Conservation (phyloP, 139 green algal species). For the Chlamydomonas schloesseri region DNA sequence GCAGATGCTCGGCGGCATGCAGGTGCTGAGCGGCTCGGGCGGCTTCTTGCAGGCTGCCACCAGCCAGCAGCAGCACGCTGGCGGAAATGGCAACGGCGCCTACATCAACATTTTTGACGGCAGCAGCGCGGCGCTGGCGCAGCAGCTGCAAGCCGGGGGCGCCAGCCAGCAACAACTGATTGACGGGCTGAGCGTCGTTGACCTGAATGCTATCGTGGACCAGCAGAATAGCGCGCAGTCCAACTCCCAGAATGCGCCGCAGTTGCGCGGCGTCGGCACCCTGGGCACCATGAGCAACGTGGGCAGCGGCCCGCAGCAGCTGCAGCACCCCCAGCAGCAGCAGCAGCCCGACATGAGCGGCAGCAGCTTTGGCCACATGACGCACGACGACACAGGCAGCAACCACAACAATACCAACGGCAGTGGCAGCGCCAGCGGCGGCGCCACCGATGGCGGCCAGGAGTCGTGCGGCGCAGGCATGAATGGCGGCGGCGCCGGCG, state of each 20-base stretch:
- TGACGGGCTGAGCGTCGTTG: constrained; percentile 21
- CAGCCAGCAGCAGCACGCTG: background rate
- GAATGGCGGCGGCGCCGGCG: background rate
- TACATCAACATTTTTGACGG: background rate
- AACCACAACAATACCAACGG: too few relatives aligned
- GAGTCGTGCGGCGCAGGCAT: too few relatives aligned
- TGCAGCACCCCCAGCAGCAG: background rate
- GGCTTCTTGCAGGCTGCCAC: background rate
- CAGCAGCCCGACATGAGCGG: background rate
- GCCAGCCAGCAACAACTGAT: background rate
- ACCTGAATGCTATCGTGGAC: background rate
- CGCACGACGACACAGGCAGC: background rate
- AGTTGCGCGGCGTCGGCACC: background rate
- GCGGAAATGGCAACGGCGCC: too few relatives aligned
- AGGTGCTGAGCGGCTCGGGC: too few relatives aligned
- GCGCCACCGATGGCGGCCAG: background rate
- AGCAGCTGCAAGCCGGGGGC: background rate
- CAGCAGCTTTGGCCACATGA: background rate
- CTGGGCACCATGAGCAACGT: background rate
- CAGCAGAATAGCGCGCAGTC: background rate
- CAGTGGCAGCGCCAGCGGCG: background rate
- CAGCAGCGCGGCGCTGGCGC: background rate
- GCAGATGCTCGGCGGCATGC: background rate
- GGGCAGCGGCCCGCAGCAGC: background rate
- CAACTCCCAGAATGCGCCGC: background rate